Conservation (phyloP, 441 rosid species). For the Aleurites moluccanus region DNA sequence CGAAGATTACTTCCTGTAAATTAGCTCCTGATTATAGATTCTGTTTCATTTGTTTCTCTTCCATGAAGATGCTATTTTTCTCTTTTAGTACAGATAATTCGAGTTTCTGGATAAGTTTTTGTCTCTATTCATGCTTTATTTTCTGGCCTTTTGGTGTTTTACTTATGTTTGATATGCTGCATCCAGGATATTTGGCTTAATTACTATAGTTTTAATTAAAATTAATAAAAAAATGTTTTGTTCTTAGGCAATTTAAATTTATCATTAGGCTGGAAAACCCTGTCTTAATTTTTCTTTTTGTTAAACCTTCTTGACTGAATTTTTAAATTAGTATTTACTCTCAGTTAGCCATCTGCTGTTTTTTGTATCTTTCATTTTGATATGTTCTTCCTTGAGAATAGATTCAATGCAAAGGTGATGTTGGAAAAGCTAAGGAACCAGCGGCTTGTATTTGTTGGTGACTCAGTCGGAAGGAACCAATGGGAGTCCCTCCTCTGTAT, state of each 20-base stretch:
- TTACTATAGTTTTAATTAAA: background rate
- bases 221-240: background rate
- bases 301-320: background rate
- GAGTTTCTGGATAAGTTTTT: background rate
- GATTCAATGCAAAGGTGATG: slow-evolving; percentile 74
- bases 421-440: slow-evolving; percentile 60
- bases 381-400: slow-evolving; percentile 30
- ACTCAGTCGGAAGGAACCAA: slow-evolving; percentile 90
- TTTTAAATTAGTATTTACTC: background rate
- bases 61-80: background rate
- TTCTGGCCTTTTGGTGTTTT: background rate
- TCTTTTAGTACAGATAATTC: background rate
- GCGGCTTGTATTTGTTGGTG: slow-evolving; percentile 84
- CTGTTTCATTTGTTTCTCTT: background rate
- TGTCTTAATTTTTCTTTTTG: background rate
- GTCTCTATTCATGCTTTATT: background rate
- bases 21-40: background rate
- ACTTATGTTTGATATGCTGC: background rate
- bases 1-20: background rate
- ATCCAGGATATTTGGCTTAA: background rate
- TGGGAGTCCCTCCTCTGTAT: slow-evolving; percentile 95
- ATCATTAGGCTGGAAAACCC: background rate
- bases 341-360: background rate
- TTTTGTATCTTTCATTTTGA: background rate
- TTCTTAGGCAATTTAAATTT: background rate